Evolutionary conservation across 1,139 yeast genomes (phyloP).

Genomic region (Taphrina communis): DNA sequence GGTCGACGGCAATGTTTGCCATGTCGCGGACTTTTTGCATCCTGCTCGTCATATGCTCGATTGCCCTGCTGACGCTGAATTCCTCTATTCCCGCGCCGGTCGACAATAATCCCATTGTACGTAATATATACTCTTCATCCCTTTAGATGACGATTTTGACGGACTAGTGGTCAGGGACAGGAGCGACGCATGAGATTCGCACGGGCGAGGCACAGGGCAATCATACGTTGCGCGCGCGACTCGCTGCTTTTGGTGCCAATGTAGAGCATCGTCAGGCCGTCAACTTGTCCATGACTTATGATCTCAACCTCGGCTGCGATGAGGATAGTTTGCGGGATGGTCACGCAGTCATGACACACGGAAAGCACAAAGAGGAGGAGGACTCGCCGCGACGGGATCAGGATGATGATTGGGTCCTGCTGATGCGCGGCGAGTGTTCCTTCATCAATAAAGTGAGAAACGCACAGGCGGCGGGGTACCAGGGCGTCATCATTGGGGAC

Average conservation of each 20-base stretch:
- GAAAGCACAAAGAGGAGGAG: not conserved
- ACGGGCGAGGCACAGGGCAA: slow-evolving; percentile 35
- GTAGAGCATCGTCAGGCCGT: slow-evolving; percentile 45
- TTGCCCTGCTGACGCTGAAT: slow-evolving; percentile 23
- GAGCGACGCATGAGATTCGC: slow-evolving; percentile 31
- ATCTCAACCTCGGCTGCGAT: slow-evolving; percentile 12
- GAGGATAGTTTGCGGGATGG: not conserved
- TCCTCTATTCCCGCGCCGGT: slow-evolving; percentile 17
- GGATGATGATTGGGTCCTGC: slow-evolving; percentile 49
- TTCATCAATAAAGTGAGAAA: slow-evolving; percentile 53
- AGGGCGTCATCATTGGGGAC: slow-evolving; percentile 56
- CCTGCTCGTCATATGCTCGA: slow-evolving; percentile 25
- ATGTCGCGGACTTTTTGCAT: slow-evolving; percentile 21
- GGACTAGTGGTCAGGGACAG: slow-evolving; percentile 20
- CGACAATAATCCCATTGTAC: slow-evolving; percentile 29
- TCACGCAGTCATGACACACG: not conserved
- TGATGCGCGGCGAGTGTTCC: slow-evolving; percentile 54
- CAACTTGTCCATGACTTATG: not conserved
- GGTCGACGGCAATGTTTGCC: slow-evolving; percentile 11
- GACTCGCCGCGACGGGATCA: not conserved
- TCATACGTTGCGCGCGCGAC: slow-evolving; percentile 49
- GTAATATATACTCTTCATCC: not conserved
- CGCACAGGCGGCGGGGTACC: slow-evolving; percentile 54
- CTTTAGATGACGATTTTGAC: too few species aligned
- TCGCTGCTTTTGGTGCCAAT: slow-evolving; percentile 53